Percentiles rank a stretch among this genome's conserved stretches.
phyloP scores from a whole-genome alignment of 768 basidiomycete genomes.

The Suillus variegatus region DNA sequence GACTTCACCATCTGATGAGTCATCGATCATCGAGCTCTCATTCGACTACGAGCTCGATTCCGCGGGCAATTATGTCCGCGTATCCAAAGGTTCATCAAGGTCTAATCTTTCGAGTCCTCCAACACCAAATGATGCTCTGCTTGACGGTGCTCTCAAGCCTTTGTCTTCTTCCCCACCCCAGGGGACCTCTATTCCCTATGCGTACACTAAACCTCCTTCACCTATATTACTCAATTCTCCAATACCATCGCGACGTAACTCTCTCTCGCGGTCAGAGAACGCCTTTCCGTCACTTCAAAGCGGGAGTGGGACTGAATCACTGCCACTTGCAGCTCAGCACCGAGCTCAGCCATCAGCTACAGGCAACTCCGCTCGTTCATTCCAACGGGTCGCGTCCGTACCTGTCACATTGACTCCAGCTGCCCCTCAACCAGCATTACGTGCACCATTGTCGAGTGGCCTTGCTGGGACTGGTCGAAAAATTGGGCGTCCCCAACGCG shows the following conservation, averaged over 20 bases:
- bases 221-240: conserved; percentile 41
- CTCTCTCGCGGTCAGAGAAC: conserved; percentile 70
- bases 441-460: conserved; percentile 33
- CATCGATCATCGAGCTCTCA: conserved; percentile 47
- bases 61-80: conserved; percentile 45
- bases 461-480: conserved; percentile 37
- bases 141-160: conserved; percentile 24
- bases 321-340: conserved; percentile 31
- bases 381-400: conserved; percentile 69
- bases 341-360: conserved; percentile 28
- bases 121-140: conserved; percentile 38
- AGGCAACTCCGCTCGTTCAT: conserved; percentile 44
- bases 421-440: conserved; percentile 25
- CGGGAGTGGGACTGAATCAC: conserved; percentile 13
- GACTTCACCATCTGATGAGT: conserved; percentile 45
- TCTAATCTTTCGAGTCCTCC: conserved; percentile 41
- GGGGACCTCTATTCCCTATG: conserved; percentile 21
- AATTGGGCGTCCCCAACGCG: conserved; percentile 35
- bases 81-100: conserved; percentile 44
- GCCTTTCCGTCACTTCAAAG: conserved; percentile 48
- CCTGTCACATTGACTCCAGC: conserved; percentile 42
- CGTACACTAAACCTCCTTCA: conserved; percentile 29
- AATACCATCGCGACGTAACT: conserved; percentile 41
- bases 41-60: conserved; percentile 49
- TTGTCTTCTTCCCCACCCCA: conserved; percentile 29